Evolutionary conservation across 2,329 filamentous ascomycete species (phyloP), one percentile per base, ranked within the genome.

Genomic region (Calonectria pseudoturangicola): DNA sequence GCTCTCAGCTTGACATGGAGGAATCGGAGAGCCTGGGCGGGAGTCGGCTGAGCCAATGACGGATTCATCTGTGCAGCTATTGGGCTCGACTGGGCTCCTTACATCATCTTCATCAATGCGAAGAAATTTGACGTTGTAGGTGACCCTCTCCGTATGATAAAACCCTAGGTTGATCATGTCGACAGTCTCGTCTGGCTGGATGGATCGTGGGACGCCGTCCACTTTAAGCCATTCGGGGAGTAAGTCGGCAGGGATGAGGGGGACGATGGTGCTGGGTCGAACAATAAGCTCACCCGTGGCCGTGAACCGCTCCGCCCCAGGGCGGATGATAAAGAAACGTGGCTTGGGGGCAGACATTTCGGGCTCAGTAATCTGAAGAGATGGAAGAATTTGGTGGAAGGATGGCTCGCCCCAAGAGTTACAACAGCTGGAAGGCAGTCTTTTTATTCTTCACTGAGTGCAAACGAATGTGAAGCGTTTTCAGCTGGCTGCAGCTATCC

Each of bases 221-320:
- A 89, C 77, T 6, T 86, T 81, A 4, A 89, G 73, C 83, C 86
- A 87, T 1, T 81, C 78, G 0, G 89, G 89, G 0, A 91, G 84
- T 72, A 90, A 84, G 77, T 91, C 89, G 15, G 86, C 79, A 0
- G 89, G 85, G n/a, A 91, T 83, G n/a, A 91, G 84, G 8, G 89
- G 89, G 1, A 91, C 88, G 4, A 88, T 83, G 8, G 81, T 79
- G 3, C 82, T 84, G 0, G 81, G 82, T 2, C 76, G 74, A 25
- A 70, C 65, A 33, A 80, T 43, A 16, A 81, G 62, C 56, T 75
- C 72, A 39, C 79, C 79, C 6, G 51, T 64, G 10, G 74, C 15
- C 1, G 76, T 77, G 69, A 80, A 76, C 30, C 75, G 63, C 62
- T 81, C 79, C 6, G 68, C 63, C 3, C 79, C 79, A 18, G 85